phyloP scores from a whole-genome alignment of 129 eudicot species.

The Flaveria trinervia region DNA sequence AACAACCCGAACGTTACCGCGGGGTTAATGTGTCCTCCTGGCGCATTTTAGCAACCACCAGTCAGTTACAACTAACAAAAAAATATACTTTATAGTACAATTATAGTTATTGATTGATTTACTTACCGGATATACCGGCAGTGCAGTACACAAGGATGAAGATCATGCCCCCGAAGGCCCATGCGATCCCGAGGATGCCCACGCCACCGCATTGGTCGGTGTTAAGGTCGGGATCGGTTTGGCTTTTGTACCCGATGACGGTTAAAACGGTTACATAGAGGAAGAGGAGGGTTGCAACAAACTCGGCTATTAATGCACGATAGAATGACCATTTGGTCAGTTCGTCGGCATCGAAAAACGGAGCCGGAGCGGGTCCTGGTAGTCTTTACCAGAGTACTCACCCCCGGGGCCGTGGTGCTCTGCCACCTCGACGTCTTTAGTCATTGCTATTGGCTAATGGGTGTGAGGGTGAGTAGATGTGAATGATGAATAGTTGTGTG shows the following conservation, averaged over 20 bases:
- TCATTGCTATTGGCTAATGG: conserved; percentile 17
- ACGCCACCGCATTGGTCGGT: conserved; percentile 79
- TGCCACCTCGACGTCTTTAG: conserved; percentile 59
- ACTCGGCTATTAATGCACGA: conserved; percentile 81
- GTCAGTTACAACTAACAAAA: not conserved
- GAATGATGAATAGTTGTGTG: conserved; percentile 34
- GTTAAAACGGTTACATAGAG: conserved; percentile 74
- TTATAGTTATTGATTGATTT: not conserved
- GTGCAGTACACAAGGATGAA: conserved; percentile 97
- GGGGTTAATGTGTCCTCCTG: conserved; percentile 96
- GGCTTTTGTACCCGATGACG: conserved; percentile 76
- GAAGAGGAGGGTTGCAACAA: conserved; percentile 78
- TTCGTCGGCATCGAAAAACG: conserved; percentile 55
- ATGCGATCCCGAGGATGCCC: conserved; percentile 92
- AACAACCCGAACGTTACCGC: conserved; percentile 88
- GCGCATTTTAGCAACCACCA: conserved; percentile 23
- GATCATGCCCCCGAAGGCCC: conserved; percentile 99
- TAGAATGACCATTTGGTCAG: conserved; percentile 77
- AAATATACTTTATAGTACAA: not conserved
- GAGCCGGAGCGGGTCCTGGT: conserved; percentile 85
- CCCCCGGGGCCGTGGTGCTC: conserved; percentile 62
- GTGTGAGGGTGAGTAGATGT: not conserved
- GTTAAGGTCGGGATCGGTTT: conserved; percentile 38
- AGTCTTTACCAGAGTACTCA: conserved; percentile 73
- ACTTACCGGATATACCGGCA: conserved; percentile 92